These are phyloP conservation scores for Cenchrus fungigraminus DNA, from an alignment of 176 grass and related monocot species.

Conservation along the genomic window DNA sequence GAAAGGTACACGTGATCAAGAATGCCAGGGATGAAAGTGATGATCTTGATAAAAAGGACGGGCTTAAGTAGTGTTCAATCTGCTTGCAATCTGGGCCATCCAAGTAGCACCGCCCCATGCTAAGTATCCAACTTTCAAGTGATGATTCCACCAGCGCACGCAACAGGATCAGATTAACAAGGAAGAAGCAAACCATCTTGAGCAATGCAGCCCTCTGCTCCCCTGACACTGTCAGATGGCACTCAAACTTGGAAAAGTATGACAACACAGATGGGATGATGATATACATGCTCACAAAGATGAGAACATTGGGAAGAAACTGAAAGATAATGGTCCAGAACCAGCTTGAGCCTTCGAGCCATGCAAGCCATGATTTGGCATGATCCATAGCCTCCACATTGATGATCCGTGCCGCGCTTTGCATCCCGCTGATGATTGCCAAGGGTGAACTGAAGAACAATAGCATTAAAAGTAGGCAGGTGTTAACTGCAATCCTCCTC, in stretches of 20 bases:
- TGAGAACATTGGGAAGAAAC: slow-evolving; percentile 92
- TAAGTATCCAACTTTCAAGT: slow-evolving; percentile 87
- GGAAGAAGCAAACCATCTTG: slow-evolving; percentile 99
- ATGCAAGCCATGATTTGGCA: slow-evolving; percentile 87
- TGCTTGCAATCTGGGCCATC: slow-evolving; percentile 82
- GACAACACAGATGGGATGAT: slow-evolving; percentile 93
- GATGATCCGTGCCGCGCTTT: slow-evolving; percentile 83
- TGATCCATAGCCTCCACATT: slow-evolving; percentile 97
- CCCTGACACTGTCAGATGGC: slow-evolving; percentile 89
- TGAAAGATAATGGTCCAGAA: slow-evolving; percentile 90
- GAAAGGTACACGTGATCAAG: slow-evolving; percentile 90
- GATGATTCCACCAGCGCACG: slow-evolving; percentile 92
- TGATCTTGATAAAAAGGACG: slow-evolving; percentile 94
- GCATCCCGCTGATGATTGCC: slow-evolving; percentile 89
- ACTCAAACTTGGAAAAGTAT: slow-evolving; percentile 97
- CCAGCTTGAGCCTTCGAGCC: slow-evolving; percentile 95
- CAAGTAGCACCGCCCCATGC: slow-evolving; percentile 92
- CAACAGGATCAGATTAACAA: slow-evolving; percentile 94
- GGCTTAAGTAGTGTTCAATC: slow-evolving; percentile 93
- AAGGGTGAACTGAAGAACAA: slow-evolving; percentile 96
- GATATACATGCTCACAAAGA: slow-evolving; percentile 98
- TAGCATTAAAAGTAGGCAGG: slow-evolving; percentile 91
- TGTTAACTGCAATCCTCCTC: slow-evolving; percentile 82
- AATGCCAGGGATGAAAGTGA: slow-evolving; percentile 96
- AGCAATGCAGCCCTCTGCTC: slow-evolving; percentile 94